Evolutionary conservation across 108 stramenopile species (phyloP), one percentile per base, ranked within the genome.

Genomic region (Nitzschia putrida): DNA sequence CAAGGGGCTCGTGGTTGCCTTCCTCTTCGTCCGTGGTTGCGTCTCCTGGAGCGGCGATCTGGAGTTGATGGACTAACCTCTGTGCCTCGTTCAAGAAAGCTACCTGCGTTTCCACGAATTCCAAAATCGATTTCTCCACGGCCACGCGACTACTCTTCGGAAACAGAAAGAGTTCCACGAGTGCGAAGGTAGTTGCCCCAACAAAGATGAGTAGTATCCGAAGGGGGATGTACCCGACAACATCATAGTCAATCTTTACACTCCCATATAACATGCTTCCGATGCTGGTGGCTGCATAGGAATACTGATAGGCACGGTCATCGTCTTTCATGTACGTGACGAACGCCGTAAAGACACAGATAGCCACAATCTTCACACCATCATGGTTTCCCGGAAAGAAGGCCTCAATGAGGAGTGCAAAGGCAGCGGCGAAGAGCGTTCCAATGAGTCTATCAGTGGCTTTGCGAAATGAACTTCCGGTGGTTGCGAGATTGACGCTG

Each of bases 121-220:
- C 45, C 16, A 83, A 25, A 10, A 52, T 52, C 18, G 69, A 53
- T 29, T 54, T 57, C 53, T 83, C 76, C 11, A 83, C 78, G 11
- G 76, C 53, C 4, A 43, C 42, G 20, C 73, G 53, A n/a, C 79
- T 80, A 22, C 70, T 72, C 26, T 74, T 42, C 18, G 83, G 79
- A 57, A 77, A 74, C 0, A 83, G 5, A 14, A 77, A 18, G 0
- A 83, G 55, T 57, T 83, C 83, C 14, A 80, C 60, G 51, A 77
- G 47, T 8, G 77, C 60, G 25, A 83, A 80, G 0, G 56, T 78
- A 16, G 60, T 58, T 1, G 80, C 70, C 29, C 83, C 83, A 12
- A 80, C 64, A 26, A 80, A 80, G 55, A 83, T 83, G 7, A 83
- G 72, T 79, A 67, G 68, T 22, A 83, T 73, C 14, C 83, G 43